phyloP scores from a whole-genome alignment of 2,329 filamentous ascomycete species.

The Sarocladium kiliense region DNA sequence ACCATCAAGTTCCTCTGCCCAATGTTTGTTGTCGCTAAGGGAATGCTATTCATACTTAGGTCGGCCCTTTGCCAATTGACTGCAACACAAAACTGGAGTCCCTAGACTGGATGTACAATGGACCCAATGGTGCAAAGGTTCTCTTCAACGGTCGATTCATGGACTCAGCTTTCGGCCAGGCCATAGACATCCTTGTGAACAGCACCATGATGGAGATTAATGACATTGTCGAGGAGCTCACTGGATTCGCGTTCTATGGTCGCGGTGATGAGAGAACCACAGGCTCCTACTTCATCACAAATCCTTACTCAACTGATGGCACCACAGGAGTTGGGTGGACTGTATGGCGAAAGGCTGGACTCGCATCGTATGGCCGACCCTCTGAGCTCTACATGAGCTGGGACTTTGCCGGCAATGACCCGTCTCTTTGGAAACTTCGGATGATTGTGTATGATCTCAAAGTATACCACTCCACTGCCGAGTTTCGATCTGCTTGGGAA shows the following conservation, averaged over 20 bases:
- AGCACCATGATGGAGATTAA: conserved; percentile 15
- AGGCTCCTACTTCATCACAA: conserved; percentile 13
- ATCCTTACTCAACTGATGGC: conserved; percentile 15
- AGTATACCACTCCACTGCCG: conserved; percentile 13
- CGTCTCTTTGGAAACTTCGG: conserved; percentile 13
- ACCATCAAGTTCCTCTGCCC: too few relatives aligned
- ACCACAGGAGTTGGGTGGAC: conserved; percentile 14
- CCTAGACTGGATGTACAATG: conserved; percentile 16
- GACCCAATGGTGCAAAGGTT: conserved; percentile 14
- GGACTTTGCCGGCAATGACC: conserved; percentile 14
- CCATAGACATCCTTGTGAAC: conserved; percentile 12
- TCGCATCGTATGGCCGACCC: conserved; percentile 14
- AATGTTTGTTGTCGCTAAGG: too few relatives aligned
- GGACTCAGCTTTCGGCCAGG: conserved; percentile 10
- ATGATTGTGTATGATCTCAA: conserved; percentile 15
- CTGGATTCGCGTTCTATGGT: conserved; percentile 13
- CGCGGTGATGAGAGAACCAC: conserved; percentile 11
- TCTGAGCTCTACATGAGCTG: conserved; percentile 16
- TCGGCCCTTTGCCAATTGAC: conserved; percentile 15
- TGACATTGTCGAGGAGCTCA: conserved; percentile 12
- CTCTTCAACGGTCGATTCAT: conserved; percentile 14
- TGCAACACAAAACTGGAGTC: conserved; percentile 11
- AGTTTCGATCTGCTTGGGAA: conserved; percentile 14
- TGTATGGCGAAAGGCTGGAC: conserved; percentile 12
- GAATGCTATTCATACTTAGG: too few relatives aligned